Evolutionary conservation across 352 stramenopile genomes (phyloP).

Genomic region (Halophytophthora batemanensis): DNA sequence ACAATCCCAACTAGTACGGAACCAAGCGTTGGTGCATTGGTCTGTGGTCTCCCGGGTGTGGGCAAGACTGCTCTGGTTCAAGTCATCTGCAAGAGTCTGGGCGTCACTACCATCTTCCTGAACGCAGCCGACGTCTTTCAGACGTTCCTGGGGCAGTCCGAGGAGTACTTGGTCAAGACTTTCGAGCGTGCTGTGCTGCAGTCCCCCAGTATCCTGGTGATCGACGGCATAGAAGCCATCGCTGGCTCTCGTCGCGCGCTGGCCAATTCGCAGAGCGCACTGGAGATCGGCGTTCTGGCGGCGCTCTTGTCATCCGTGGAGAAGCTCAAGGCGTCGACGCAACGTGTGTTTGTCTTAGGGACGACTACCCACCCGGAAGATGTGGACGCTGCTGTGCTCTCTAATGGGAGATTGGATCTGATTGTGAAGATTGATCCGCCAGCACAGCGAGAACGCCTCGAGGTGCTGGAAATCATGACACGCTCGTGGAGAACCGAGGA

Average conservation of each 20-base stretch:
- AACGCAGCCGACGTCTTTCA: constrained; percentile 93
- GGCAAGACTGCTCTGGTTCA: constrained; percentile 68
- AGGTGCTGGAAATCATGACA: constrained; percentile 92
- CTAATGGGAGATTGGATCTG: constrained; percentile 96
- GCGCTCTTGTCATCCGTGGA: constrained; percentile 87
- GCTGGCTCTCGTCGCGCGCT: constrained; percentile 56
- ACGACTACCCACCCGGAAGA: constrained; percentile 77
- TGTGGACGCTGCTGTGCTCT: constrained; percentile 91
- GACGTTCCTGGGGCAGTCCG: constrained; percentile 91
- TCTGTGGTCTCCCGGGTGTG: constrained; percentile 66
- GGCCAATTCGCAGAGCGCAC: constrained; percentile 49
- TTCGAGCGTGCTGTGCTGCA: constrained; percentile 55
- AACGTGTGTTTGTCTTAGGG: constrained; percentile 63
- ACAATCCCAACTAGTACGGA: constrained; percentile 1
- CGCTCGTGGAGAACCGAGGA: constrained; percentile 67
- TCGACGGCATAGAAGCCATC: constrained; percentile 92
- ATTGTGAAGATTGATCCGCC: constrained; percentile 95
- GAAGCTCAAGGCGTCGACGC: constrained; percentile 38
- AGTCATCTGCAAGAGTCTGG: constrained; percentile 33
- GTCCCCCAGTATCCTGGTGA: constrained; percentile 66
- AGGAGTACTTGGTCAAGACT: constrained; percentile 56
- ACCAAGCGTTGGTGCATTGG: constrained; percentile 52
- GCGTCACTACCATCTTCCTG: constrained; percentile 45
- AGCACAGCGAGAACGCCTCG: constrained; percentile 84
- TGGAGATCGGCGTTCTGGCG: constrained; percentile 77